Base-by-base conservation (phyloP, 371 early-diverging fungal genomes). In the Mortierella polycephala region DNA sequence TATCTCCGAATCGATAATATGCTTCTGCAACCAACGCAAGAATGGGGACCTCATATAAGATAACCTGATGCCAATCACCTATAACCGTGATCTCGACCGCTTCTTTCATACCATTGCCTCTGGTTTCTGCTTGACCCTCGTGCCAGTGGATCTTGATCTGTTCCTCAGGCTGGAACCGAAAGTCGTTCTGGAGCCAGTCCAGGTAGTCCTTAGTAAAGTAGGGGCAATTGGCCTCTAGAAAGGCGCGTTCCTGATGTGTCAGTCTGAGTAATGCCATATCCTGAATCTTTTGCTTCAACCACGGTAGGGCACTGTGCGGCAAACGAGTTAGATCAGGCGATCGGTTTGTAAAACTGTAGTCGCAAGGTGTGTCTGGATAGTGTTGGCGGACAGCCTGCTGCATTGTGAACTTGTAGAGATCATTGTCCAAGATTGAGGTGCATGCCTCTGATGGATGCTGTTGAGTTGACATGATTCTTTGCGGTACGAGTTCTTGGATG, bases 381-480 rank as follows among this genome's bases (percentile, higher is more conserved):
- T 92, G 91, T 65, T 88, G 85, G 41, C 89, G 69, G 13, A 93
- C 92, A 0, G 91, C 92, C 68, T 92, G 85, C 65, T 94, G 94
- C 94, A 94, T 94, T 21, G 91, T 89, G 53, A 93, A 90, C 73
- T 93, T 93, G 88, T 93, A 93, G 40, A 92, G 84, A 65, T 93
- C 93, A 83, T 92, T 92, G 71, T 93, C 93, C 16, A 93, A 86
- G 49, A 93, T 83, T 3, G 86, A 86, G 13, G 71, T 63, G 65
- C 74, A 66, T 12, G 74, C 70, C 50, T 23, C 40, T 12, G 64
- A 64, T 7, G 45, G 37, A 20, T 40, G 39, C 51, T 51, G 20
- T 21, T 14, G 51, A 13, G 51, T 9, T 18, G 51, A 51, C 51
- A 51, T 51, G 3, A 20, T 18, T 51, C 20, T 8, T 18, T 46